Evolutionary conservation across 2,329 filamentous ascomycete species (phyloP).

Genomic region (Aureobasidium lini): DNA sequence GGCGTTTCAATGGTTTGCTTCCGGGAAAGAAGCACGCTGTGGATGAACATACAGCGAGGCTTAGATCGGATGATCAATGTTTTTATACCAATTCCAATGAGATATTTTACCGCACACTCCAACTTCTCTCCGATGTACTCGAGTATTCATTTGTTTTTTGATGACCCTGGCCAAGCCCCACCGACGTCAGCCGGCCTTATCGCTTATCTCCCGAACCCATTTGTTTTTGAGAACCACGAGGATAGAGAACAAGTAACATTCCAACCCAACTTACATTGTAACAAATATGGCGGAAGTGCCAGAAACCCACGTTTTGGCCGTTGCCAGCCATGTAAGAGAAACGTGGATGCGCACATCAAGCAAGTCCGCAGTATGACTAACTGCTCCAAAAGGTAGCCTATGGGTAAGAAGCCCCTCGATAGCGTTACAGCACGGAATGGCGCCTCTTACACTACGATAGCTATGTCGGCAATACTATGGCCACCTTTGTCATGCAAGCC

Average conservation of each 20-base stretch:
- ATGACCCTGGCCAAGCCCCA: background rate
- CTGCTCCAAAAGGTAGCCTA: constrained; percentile 55
- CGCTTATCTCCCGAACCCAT: constrained; percentile 6
- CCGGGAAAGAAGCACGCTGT: background rate
- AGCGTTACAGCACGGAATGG: constrained; percentile 1
- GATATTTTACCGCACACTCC: background rate
- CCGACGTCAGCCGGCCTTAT: constrained; percentile 9
- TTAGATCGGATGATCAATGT: background rate
- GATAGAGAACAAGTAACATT: background rate
- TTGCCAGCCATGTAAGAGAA: constrained; percentile 84
- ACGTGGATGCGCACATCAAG: constrained; percentile 23
- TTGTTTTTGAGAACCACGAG: background rate
- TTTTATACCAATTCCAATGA: constrained; percentile 9
- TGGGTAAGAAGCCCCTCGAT: constrained; percentile 49
- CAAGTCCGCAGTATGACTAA: constrained; percentile 14
- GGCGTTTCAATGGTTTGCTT: constrained; percentile 8
- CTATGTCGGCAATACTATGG: constrained; percentile 97
- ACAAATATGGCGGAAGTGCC: constrained; percentile 35
- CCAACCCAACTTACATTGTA: background rate
- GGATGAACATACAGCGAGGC: background rate
- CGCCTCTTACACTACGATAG: constrained; percentile 40
- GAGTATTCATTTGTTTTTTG: background rate
- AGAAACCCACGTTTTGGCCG: constrained; percentile 67
- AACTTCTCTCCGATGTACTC: background rate
- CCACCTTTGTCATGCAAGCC: constrained; percentile 87